Percentiles rank a stretch among this genome's conserved stretches.
Evolutionary conservation across 495 filamentous ascomycete genomes (phyloP).

Genomic region (Tuber melanosporum): DNA sequence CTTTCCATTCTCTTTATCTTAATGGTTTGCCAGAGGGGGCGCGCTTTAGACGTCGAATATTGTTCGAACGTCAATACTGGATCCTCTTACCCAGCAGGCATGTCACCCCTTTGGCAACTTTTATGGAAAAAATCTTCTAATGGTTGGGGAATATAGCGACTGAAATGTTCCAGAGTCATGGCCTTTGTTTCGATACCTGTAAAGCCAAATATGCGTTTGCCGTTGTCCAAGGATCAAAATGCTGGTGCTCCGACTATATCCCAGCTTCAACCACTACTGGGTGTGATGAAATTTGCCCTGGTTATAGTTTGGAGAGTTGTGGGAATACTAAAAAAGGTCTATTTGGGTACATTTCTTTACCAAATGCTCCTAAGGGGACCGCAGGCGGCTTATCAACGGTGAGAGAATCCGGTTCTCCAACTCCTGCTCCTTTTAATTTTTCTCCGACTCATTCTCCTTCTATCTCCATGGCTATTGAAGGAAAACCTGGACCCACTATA

Average conservation of each 20-base stretch:
- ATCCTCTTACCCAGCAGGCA: conserved; percentile 18
- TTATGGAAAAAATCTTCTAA: conserved; percentile 10
- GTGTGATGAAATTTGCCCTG: conserved; percentile 59
- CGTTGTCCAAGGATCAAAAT: conserved; percentile 56
- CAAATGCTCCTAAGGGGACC: conserved; percentile 49
- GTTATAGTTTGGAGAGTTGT: conserved; percentile 60
- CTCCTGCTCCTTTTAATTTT: conserved; percentile 32
- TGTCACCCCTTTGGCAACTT: neutral
- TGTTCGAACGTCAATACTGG: conserved; percentile 35
- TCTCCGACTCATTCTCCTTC: conserved; percentile 23
- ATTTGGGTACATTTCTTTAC: conserved; percentile 56
- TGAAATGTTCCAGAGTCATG: conserved; percentile 60
- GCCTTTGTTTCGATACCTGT: conserved; percentile 55
- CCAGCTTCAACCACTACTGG: conserved; percentile 49
- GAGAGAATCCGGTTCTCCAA: conserved; percentile 33
- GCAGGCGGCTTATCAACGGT: conserved; percentile 41
- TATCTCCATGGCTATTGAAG: conserved; percentile 29
- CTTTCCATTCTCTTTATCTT: conserved; percentile 19
- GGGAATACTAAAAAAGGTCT: conserved; percentile 51
- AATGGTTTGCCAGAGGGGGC: conserved; percentile 15
- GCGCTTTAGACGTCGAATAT: conserved; percentile 33
- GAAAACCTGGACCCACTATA: conserved; percentile 30
- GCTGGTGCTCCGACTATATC: conserved; percentile 71
- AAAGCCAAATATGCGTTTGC: conserved; percentile 57
- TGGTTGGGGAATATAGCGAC: conserved; percentile 19